phyloP scores from a whole-genome alignment of 129 eudicot species.

The Mikania micrantha region DNA sequence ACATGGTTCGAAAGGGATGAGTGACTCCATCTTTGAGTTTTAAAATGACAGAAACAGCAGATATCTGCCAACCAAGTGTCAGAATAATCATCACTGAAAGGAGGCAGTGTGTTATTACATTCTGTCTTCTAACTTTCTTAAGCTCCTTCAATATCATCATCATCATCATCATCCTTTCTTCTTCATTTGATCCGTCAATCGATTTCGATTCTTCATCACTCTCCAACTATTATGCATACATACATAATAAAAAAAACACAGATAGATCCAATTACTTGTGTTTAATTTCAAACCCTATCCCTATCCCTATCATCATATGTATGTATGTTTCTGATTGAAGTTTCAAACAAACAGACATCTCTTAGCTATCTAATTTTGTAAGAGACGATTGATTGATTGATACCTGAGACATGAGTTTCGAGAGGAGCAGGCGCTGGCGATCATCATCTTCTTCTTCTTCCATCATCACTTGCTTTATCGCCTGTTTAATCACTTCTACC shows the following conservation, averaged over 20 bases:
- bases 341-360: no score
- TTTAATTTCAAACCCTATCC: no score
- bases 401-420: conserved; percentile 33
- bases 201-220: not conserved
- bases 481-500: not conserved
- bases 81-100: conserved; percentile 59
- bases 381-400: no score
- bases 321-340: no score
- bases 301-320: no score
- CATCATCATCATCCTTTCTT: not conserved
- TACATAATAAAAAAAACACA: no score
- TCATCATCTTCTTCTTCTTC: not conserved
- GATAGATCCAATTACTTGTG: no score
- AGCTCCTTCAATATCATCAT: conserved; percentile 52
- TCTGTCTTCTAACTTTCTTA: conserved; percentile 52
- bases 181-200: not conserved
- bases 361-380: no score
- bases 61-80: conserved; percentile 68
- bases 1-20: conserved; percentile 47
- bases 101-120: conserved; percentile 63
- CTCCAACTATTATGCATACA: not conserved
- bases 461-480: not conserved
- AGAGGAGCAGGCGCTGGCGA: conserved; percentile 1
- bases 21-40: conserved; percentile 56
- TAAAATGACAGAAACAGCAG: conserved; percentile 63